A percentile compares a stretch with the other conserved stretches of the same genome.
phyloP scores from a whole-genome alignment of 306 rosid species.

The Lathyrus aphaca region DNA sequence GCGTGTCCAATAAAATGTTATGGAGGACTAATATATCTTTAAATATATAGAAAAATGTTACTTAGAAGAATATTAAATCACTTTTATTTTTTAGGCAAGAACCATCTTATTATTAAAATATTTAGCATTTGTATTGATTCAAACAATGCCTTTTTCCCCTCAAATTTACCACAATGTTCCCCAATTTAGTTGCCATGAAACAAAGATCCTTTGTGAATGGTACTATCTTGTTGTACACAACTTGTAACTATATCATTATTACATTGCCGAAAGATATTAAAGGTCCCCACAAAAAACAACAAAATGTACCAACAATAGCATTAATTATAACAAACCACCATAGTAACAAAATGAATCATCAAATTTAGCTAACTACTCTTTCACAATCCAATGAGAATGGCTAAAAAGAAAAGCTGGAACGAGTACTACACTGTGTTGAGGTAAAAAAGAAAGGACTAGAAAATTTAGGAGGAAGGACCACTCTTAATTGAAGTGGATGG shows the following conservation, averaged over 20 bases:
- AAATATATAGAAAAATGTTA: no score
- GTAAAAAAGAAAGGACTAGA: constrained; percentile 22
- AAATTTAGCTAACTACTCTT: constrained; percentile 17
- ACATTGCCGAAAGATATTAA: neutral
- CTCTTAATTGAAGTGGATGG: constrained; percentile 39
- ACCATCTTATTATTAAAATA: no score
- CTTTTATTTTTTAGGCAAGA: no score
- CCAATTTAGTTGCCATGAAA: neutral
- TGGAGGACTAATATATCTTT: no score
- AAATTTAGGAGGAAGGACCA: constrained; percentile 40
- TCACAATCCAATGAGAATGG: constrained; percentile 20
- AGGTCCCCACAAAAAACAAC: neutral
- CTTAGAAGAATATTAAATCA: no score
- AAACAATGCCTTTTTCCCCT: neutral
- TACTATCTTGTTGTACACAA: neutral
- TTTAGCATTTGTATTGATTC: neutral
- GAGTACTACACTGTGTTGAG: constrained; percentile 16
- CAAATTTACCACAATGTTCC: neutral
- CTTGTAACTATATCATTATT: neutral
- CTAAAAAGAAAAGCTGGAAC: constrained; percentile 9
- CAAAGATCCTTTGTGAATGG: neutral
- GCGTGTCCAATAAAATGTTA: no score
- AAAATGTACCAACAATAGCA: neutral
- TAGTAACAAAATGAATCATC: neutral
- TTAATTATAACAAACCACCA: neutral